A percentile compares a stretch with the other conserved stretches of the same genome.
These are phyloP conservation scores for Diaporthe ampelina DNA, from an alignment of 2,329 filamentous ascomycete genomes.

Conservation along the genomic window DNA sequence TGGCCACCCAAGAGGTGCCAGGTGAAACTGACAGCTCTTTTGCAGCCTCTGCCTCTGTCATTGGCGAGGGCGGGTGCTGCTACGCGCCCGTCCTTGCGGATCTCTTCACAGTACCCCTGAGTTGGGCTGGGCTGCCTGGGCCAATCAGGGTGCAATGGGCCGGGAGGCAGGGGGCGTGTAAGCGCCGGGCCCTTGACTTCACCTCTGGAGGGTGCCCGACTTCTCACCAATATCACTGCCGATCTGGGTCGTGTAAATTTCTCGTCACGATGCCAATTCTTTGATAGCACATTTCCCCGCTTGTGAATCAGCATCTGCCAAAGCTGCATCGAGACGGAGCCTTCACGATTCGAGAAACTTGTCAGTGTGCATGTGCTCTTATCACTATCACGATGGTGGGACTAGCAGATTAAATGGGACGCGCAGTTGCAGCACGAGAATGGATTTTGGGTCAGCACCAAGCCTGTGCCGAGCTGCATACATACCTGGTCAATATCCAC, in stretches of 20 bases:
- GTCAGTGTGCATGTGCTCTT: not conserved
- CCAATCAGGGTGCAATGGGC: constrained; percentile 22
- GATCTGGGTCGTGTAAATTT: not conserved
- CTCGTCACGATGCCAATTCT: constrained; percentile 2
- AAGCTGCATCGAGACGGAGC: not conserved
- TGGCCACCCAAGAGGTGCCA: constrained; percentile 28
- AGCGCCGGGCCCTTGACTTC: constrained; percentile 37
- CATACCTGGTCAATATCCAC: not conserved
- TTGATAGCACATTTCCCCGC: not conserved
- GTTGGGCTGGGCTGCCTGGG: constrained; percentile 15
- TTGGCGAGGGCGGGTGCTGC: constrained; percentile 34
- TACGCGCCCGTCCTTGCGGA: constrained; percentile 40
- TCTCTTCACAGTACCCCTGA: constrained; percentile 37
- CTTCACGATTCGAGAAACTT: not conserved
- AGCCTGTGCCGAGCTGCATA: constrained; percentile 20
- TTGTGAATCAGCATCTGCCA: not conserved
- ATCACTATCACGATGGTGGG: not conserved
- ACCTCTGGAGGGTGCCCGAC: not conserved
- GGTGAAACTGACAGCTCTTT: constrained; percentile 29
- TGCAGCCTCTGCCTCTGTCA: constrained; percentile 19
- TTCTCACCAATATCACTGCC: constrained; percentile 25
- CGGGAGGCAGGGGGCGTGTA: constrained; percentile 21
- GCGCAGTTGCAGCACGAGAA: not conserved
- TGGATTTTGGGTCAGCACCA: not conserved
- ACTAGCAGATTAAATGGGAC: not conserved